A percentile compares a stretch with the other conserved stretches of the same genome.
Evolutionary conservation across 352 stramenopile species (phyloP).

Genomic region (Bremia lactucae): DNA sequence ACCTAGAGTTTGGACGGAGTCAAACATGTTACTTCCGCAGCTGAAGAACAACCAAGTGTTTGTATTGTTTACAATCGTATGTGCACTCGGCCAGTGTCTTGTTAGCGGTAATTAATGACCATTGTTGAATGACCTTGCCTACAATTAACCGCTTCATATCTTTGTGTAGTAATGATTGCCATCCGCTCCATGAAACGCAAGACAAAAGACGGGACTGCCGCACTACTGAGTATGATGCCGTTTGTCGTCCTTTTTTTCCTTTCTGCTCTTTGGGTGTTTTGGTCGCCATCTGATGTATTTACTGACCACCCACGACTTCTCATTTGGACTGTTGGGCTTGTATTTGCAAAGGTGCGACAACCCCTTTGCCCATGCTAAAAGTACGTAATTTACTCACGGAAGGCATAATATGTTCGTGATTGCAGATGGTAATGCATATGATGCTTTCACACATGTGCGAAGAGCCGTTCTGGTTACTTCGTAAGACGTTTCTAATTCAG

Average conservation of each 20-base stretch:
- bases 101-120: slow-evolving; percentile 40
- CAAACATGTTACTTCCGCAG: slow-evolving; percentile 44
- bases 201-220: slow-evolving; percentile 45
- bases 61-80: slow-evolving; percentile 58
- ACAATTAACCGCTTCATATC: no score
- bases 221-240: slow-evolving; percentile 50
- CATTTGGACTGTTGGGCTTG: slow-evolving; percentile 75
- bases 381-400: no score
- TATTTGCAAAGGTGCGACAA: slow-evolving; percentile 62
- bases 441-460: slow-evolving; percentile 84
- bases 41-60: slow-evolving; percentile 76
- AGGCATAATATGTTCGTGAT: no score
- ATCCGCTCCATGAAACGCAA: slow-evolving; percentile 55
- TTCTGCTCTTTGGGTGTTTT: slow-evolving; percentile 65
- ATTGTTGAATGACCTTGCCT: not conserved
- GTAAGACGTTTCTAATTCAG: slow-evolving; percentile 71
- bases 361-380: no score
- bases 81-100: slow-evolving; percentile 54
- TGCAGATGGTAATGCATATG: slow-evolving; percentile 85
- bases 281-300: slow-evolving; percentile 77
- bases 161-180: slow-evolving; percentile 38
- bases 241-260: slow-evolving; percentile 58
- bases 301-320: slow-evolving; percentile 71
- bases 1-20: slow-evolving; percentile 53
- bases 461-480: slow-evolving; percentile 75